phyloP scores from a whole-genome alignment of 2,329 filamentous ascomycete species.

The Aspergillus carbonarius region DNA sequence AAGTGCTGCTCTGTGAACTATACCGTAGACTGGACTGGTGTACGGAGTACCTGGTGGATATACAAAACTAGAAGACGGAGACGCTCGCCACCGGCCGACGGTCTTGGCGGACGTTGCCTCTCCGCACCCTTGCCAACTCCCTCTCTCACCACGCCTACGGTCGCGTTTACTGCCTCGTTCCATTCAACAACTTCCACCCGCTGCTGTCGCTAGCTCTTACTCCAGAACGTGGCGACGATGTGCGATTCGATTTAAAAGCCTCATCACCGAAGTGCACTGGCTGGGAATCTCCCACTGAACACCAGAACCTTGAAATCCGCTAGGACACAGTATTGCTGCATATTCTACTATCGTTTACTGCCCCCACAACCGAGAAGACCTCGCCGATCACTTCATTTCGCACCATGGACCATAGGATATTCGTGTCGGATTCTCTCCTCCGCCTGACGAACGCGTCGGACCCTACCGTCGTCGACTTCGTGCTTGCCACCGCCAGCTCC shows the following conservation, averaged over 20 bases:
- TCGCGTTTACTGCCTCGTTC: background rate
- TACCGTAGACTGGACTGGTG: no score
- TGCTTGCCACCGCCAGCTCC: slow-evolving; percentile 54
- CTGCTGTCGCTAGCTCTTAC: background rate
- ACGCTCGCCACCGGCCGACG: background rate
- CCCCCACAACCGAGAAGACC: background rate
- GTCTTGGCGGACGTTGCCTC: background rate
- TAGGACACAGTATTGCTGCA: no score
- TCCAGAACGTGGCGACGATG: background rate
- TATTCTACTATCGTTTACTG: background rate
- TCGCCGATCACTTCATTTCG: background rate
- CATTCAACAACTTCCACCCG: background rate
- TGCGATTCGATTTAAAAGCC: background rate
- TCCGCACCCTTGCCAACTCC: background rate
- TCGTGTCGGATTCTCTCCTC: slow-evolving; percentile 53
- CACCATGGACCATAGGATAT: slow-evolving; percentile 41
- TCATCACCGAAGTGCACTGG: background rate
- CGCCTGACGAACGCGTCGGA: slow-evolving; percentile 57
- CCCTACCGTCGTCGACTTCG: slow-evolving; percentile 57
- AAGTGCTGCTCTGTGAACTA: no score
- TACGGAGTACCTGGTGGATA: no score
- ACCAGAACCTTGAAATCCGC: background rate
- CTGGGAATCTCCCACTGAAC: background rate
- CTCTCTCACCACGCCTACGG: background rate
- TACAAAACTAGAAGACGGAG: background rate